Conservation (phyloP, 148 eudicot species). For the Arctostaphylos glauca region DNA sequence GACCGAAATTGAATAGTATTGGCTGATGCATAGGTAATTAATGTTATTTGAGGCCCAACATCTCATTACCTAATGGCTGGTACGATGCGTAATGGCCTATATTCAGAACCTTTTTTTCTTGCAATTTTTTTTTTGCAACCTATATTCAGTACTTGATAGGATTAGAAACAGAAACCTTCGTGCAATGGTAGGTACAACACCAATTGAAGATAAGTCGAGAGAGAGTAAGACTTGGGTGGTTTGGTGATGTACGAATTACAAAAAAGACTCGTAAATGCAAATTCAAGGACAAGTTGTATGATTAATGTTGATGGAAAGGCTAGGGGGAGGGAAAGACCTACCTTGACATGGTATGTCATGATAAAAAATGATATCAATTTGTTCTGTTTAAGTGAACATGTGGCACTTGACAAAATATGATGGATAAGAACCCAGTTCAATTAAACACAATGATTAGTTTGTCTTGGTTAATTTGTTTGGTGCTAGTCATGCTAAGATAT, state of each 20-base stretch:
- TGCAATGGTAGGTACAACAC: not conserved
- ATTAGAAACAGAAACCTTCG: no score
- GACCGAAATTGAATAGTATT: no score
- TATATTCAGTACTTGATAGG: no score
- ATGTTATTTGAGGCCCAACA: no score
- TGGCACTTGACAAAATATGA: not conserved
- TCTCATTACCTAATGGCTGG: no score
- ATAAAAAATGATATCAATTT: not conserved
- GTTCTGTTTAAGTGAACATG: not conserved
- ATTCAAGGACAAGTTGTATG: not conserved
- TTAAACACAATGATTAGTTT: not conserved
- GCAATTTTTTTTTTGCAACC: no score
- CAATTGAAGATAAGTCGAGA: not conserved
- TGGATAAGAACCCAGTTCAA: not conserved
- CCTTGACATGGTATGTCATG: not conserved
- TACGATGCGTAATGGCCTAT: no score
- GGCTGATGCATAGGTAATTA: no score
- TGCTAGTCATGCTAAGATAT: not conserved
- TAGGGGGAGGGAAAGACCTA: not conserved
- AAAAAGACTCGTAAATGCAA: not conserved
- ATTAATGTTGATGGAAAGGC: not conserved
- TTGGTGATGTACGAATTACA: not conserved
- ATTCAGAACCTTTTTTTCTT: no score
- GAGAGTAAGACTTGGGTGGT: not conserved
- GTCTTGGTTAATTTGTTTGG: not conserved